phyloP scores from a whole-genome alignment of 805 yeast species.

The Lachancea sp. region DNA sequence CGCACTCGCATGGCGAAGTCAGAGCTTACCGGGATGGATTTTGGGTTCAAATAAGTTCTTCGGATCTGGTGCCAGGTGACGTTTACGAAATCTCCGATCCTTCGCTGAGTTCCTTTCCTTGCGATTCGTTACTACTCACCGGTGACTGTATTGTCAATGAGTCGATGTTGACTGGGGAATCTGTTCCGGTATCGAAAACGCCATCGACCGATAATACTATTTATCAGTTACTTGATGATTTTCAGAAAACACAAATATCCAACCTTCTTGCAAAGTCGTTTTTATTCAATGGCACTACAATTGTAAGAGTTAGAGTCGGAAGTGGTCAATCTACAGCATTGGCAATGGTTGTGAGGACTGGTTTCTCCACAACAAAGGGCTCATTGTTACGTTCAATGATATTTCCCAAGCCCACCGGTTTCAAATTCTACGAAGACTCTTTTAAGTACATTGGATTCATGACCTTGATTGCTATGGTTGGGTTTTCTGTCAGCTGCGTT shows the following conservation, averaged over 20 bases:
- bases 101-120: conserved; percentile 63
- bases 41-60: conserved; percentile 76
- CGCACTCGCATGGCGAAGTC: conserved; percentile 69
- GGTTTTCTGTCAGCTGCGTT: conserved; percentile 76
- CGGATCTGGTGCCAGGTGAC: conserved; percentile 92
- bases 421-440: conserved; percentile 89
- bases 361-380: conserved; percentile 94
- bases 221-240: conserved; percentile 48
- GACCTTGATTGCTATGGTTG: conserved; percentile 77
- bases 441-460: conserved; percentile 94
- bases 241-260: conserved; percentile 49
- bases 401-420: conserved; percentile 90
- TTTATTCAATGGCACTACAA: conserved; percentile 82
- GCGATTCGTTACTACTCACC: conserved; percentile 78
- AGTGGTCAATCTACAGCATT: conserved; percentile 50
- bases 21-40: conserved; percentile 89
- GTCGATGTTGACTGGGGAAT: conserved; percentile 96
- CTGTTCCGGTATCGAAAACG: conserved; percentile 87
- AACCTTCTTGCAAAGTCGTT: conserved; percentile 66
- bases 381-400: conserved; percentile 90
- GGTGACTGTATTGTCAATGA: conserved; percentile 98
- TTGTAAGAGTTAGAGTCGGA: conserved; percentile 73
- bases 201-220: conserved; percentile 61
- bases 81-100: conserved; percentile 90
- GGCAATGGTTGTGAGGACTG: conserved; percentile 84